A percentile compares a stretch with the other conserved stretches of the same genome.
Conservation (phyloP, 116 monocot species). For the Cymodocea nodosa region DNA sequence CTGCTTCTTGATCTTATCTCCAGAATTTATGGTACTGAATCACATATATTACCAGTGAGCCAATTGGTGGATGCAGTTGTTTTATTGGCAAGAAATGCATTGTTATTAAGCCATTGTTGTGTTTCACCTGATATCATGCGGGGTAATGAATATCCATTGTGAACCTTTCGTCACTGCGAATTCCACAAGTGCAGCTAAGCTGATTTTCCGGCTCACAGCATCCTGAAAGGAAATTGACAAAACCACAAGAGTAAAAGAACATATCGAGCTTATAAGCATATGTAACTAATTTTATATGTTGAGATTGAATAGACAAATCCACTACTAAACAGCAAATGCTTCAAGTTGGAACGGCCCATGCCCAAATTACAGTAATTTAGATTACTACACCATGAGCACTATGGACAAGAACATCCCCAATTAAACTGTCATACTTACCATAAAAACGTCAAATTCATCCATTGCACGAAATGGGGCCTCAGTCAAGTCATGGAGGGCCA, state of each 20-base stretch:
- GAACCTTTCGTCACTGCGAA: constrained; percentile 79
- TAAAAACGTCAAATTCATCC: constrained; percentile 99
- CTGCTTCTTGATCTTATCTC: constrained; percentile 77
- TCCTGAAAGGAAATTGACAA: constrained; percentile 33
- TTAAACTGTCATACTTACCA: constrained; percentile 33
- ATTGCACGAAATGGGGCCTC: constrained; percentile 94
- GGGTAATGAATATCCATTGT: constrained; percentile 97
- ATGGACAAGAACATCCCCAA: not conserved
- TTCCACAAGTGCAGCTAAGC: constrained; percentile 78
- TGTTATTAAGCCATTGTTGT: not conserved
- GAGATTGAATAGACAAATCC: not conserved
- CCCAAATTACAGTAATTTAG: too few species aligned
- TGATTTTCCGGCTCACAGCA: constrained; percentile 95
- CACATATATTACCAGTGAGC: not conserved
- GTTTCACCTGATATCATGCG: constrained; percentile 81
- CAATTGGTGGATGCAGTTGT: too few species aligned
- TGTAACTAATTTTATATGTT: not conserved
- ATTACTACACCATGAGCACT: not conserved
- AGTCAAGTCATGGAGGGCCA: constrained; percentile 96
- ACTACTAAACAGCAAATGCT: too few species aligned
- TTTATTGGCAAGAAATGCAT: not conserved
- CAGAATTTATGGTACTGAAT: constrained; percentile 73
- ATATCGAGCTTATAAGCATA: not conserved
- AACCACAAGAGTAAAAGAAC: not conserved
- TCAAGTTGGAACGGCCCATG: too few species aligned